A percentile compares a stretch with the other conserved stretches of the same genome.
These are phyloP conservation scores for Malassezia dermatis DNA, from an alignment of 1,284 basidiomycete species.

Conservation along the genomic window DNA sequence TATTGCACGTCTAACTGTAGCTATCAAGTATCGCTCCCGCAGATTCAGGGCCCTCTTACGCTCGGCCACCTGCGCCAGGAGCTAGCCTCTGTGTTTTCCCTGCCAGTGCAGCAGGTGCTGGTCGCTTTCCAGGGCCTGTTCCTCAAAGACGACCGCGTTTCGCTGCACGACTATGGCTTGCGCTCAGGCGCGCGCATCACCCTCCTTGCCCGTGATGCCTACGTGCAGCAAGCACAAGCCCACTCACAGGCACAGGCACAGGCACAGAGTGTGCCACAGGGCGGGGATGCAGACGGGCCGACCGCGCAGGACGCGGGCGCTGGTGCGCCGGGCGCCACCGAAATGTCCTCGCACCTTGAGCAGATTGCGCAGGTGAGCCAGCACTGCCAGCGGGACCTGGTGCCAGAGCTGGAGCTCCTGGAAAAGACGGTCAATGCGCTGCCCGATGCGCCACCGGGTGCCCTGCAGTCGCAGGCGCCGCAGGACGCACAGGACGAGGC, in stretches of 20 bases:
- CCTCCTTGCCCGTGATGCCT: conserved; percentile 23
- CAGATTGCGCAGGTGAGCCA: conserved; percentile 29
- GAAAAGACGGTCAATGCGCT: conserved; percentile 20
- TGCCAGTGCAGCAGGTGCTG: conserved; percentile 32
- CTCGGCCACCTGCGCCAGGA: conserved; percentile 35
- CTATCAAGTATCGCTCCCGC: conserved; percentile 26
- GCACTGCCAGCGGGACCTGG: conserved; percentile 21
- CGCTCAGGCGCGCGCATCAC: conserved; percentile 32
- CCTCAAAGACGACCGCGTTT: conserved; percentile 34
- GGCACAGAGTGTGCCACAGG: neutral
- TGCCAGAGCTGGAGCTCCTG: conserved; percentile 33
- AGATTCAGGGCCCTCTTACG: conserved; percentile 20
- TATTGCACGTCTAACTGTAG: conserved; percentile 9
- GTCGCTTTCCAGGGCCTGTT: conserved; percentile 34
- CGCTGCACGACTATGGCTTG: conserved; percentile 32
- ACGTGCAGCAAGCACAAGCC: conserved; percentile 12
- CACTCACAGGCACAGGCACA: neutral
- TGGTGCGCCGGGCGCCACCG: neutral
- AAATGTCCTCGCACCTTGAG: conserved; percentile 25
- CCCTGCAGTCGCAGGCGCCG: neutral
- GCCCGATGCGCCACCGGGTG: neutral
- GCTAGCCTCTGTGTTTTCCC: conserved; percentile 29
- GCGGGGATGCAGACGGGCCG: neutral
- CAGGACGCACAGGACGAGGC: neutral
- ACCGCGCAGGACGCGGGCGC: neutral